These are phyloP conservation scores for Lodderomyces parapsilosis DNA, from an alignment of 1,139 yeast genomes.

Conservation along the genomic window DNA sequence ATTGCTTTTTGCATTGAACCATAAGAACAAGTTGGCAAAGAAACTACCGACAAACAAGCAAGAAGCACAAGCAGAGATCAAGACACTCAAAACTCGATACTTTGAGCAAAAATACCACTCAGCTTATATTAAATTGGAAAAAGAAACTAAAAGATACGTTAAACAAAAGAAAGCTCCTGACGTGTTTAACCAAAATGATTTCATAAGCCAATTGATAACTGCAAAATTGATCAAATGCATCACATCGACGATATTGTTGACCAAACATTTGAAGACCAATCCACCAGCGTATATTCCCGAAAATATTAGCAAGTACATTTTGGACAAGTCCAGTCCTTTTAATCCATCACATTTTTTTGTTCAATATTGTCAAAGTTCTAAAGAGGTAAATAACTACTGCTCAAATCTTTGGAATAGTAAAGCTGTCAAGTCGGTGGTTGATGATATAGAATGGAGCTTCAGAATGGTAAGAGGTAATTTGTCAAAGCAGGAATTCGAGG, in stretches of 20 bases:
- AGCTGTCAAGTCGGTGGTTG: conserved; percentile 44
- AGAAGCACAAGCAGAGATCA: conserved; percentile 45
- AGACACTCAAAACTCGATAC: conserved; percentile 43
- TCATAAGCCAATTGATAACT: conserved; percentile 25
- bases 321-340: conserved; percentile 25
- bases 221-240: conserved; percentile 35
- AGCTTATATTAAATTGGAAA: conserved; percentile 39
- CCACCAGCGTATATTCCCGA: conserved; percentile 36
- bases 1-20: conserved; percentile 43
- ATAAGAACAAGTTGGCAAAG: conserved; percentile 43
- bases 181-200: conserved; percentile 20
- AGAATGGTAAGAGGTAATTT: conserved; percentile 60
- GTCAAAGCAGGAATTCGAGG: conserved; percentile 41
- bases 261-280: conserved; percentile 23
- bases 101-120: conserved; percentile 53
- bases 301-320: conserved; percentile 22
- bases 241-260: conserved; percentile 23
- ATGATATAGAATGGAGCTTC: conserved; percentile 57
- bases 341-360: conserved; percentile 56
- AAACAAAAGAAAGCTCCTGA: conserved; percentile 21
- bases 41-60: conserved; percentile 37
- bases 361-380: conserved; percentile 39
- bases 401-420: conserved; percentile 63
- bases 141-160: conserved; percentile 30
- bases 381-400: conserved; percentile 42